A percentile compares a stretch with the other conserved stretches of the same genome.
Conservation (phyloP, 176 grass and related monocot species). For the Musa itinerans region DNA sequence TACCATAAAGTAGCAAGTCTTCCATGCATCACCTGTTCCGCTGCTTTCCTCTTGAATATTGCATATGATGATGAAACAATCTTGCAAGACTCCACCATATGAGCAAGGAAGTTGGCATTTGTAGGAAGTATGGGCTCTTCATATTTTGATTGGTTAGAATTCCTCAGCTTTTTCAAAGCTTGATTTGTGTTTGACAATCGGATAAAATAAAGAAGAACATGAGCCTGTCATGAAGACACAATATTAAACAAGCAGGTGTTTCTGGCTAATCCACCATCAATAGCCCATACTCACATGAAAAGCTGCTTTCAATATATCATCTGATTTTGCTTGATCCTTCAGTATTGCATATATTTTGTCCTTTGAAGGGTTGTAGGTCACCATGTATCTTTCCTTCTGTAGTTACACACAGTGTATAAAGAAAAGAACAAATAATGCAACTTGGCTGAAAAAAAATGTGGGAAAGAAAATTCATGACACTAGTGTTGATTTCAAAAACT, state of each 20-base stretch:
- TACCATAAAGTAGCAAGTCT: background rate
- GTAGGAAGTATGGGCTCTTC: conserved; percentile 25
- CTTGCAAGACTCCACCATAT: conserved; percentile 88
- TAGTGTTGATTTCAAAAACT: background rate
- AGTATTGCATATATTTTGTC: conserved; percentile 99
- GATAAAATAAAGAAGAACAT: conserved; percentile 84
- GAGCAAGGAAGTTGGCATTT: conserved; percentile 63
- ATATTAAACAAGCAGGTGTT: conserved; percentile 3
- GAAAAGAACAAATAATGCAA: conserved; percentile 3
- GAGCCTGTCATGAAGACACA: conserved; percentile 42
- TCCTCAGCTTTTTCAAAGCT: conserved; percentile 37
- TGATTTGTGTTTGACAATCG: conserved; percentile 62
- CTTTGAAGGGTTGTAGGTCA: conserved; percentile 89
- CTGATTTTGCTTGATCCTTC: conserved; percentile 98
- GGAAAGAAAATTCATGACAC: background rate
- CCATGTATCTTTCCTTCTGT: conserved; percentile 90
- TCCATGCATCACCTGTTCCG: conserved; percentile 57
- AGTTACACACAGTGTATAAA: background rate
- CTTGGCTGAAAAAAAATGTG: background rate
- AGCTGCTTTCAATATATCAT: conserved; percentile 94
- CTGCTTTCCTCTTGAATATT: conserved; percentile 85
- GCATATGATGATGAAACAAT: conserved; percentile 82
- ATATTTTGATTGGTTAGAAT: conserved; percentile 32
- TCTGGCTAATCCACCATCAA: background rate
- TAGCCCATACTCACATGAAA: conserved; percentile 68